Base-by-base conservation (phyloP, 2,329 filamentous ascomycete genomes). In the Chrysoporthe deuterocubensis region DNA sequence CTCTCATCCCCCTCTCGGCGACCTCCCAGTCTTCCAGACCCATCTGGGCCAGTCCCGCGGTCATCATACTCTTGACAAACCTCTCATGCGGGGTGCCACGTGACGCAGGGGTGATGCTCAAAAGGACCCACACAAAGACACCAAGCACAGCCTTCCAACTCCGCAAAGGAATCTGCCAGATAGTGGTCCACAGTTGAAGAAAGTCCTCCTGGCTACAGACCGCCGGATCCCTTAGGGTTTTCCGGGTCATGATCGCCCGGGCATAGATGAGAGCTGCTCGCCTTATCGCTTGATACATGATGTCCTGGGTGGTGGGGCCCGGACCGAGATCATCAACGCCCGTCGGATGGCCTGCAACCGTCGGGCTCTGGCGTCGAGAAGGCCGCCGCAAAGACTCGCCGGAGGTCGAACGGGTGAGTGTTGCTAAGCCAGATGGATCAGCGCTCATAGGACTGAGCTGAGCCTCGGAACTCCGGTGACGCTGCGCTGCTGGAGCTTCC, bases 1-100 rank as follows among this genome's bases (percentile, higher is more conserved):
- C 77, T 16, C 73, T 74, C 34, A 80, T 79, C 4, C 80, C 75
- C 5, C 77, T 77, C 3, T 76, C 75, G 0, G 77, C 77, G 13
- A 84, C 75, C 59, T 82, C 80, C 84, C 84, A 86, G 69, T 83
- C 82, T 60, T 85, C 83, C 43, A 84, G 75, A 0, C 78, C 80
- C 65, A 84, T 79, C 64, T 83, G 81, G 69, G 83, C 78, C 52
- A 82, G 75, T 4, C 78, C 80, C 9, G 79, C 75, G 16, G 81
- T 79, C 40, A 83, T 75, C 68, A 83, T 75, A 46, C 80, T 82
- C 76, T 82, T 84, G 70, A 83, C 78, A 64, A 83, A 83, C 18
- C 82, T 78, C 37, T 80, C 80, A 37, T 81, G 79, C 1, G 79
- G 75, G 14, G 77, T 77, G 4, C 74, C 72, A 57, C 81, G 77